These are phyloP conservation scores for Tetrapisispora taiwanensis DNA, from an alignment of 805 yeast species.

Conservation along the genomic window DNA sequence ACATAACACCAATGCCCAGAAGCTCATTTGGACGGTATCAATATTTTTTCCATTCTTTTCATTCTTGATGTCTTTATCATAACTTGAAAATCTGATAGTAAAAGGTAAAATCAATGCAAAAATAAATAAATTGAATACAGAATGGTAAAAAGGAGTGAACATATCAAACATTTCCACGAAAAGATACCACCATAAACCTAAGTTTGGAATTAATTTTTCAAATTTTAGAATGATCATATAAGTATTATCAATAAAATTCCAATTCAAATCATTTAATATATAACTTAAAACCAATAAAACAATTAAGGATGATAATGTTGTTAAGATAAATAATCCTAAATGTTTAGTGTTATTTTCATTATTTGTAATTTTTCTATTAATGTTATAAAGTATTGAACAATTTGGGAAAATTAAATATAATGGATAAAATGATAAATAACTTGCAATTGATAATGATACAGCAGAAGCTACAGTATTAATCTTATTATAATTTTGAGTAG, in stretches of 20 bases:
- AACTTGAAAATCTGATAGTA: constrained; percentile 48
- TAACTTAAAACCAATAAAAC: constrained; percentile 32
- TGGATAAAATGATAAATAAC: constrained; percentile 57
- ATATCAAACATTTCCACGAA: constrained; percentile 91
- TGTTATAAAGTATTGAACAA: neutral
- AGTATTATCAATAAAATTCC: constrained; percentile 40
- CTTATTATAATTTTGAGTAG: neutral
- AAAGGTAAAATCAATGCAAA: constrained; percentile 62
- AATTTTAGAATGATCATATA: constrained; percentile 53
- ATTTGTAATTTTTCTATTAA: neutral
- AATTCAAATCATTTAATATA: constrained; percentile 29
- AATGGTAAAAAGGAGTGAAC: constrained; percentile 72
- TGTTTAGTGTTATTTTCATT: constrained; percentile 1
- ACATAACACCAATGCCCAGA: constrained; percentile 43
- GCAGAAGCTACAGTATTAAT: neutral
- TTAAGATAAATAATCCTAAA: neutral
- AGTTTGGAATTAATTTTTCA: constrained; percentile 71
- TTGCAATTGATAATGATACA: constrained; percentile 46
- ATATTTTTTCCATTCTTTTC: neutral
- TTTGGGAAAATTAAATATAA: constrained; percentile 48
- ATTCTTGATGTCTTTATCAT: neutral
- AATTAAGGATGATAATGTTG: neutral
- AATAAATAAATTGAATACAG: constrained; percentile 71
- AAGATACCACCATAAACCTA: constrained; percentile 98
- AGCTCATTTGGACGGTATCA: constrained; percentile 33